Evolutionary conservation across 108 stramenopile species (phyloP).

Genomic region (Chaetoceros muelleri): DNA sequence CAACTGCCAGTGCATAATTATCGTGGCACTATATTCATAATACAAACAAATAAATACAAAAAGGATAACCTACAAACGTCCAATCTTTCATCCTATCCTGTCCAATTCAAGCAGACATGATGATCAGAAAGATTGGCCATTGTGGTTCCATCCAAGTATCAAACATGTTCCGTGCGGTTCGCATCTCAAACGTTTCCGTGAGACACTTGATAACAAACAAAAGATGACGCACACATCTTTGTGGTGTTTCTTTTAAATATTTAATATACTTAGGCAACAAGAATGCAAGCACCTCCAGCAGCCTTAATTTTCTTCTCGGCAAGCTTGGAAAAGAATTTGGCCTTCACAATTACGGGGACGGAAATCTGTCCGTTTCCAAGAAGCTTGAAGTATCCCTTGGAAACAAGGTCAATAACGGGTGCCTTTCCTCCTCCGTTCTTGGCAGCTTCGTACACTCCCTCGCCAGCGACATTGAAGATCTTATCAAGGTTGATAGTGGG

Average conservation of each 20-base stretch:
- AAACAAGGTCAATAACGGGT: constrained; percentile 96
- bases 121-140: too few relatives aligned
- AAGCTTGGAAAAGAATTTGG: constrained; percentile 96
- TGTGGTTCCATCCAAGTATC: too few relatives aligned
- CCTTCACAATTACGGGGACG: constrained; percentile 98
- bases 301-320: constrained; percentile 99
- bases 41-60: too few relatives aligned
- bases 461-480: constrained; percentile 94
- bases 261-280: constrained; percentile 40
- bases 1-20: too few relatives aligned
- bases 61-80: too few relatives aligned
- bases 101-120: too few relatives aligned
- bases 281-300: constrained; percentile 97
- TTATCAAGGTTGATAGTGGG: constrained; percentile 97
- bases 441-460: constrained; percentile 93
- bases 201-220: neutral
- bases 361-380: constrained; percentile 95
- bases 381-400: constrained; percentile 97
- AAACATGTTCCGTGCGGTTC: too few relatives aligned
- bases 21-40: too few relatives aligned
- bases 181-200: neutral
- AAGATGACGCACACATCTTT: constrained; percentile 1
- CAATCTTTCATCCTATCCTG: too few relatives aligned
- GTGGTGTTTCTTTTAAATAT: neutral
- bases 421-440: constrained; percentile 93